Conservation (phyloP, 1,139 yeast species). For the Maudiozyma humilis region DNA sequence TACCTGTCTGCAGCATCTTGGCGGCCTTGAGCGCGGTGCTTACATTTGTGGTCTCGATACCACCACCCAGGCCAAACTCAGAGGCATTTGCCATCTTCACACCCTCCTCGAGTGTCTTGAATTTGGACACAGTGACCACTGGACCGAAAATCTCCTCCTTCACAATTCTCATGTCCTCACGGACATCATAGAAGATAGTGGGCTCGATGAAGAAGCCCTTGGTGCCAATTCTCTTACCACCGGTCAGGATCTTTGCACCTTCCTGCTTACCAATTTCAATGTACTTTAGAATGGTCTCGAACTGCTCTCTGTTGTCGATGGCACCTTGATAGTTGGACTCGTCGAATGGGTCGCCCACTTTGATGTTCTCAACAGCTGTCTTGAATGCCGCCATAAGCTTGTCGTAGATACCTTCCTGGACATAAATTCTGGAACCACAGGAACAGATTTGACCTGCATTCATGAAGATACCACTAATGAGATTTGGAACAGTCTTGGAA, state of each 20-base stretch:
- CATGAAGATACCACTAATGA: constrained; percentile 44
- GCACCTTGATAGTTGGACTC: constrained; percentile 56
- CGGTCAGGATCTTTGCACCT: constrained; percentile 53
- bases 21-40: constrained; percentile 52
- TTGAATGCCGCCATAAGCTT: constrained; percentile 44
- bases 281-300: constrained; percentile 50
- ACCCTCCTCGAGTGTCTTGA: constrained; percentile 55
- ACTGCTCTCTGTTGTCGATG: constrained; percentile 50
- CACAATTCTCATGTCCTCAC: constrained; percentile 56
- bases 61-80: constrained; percentile 66
- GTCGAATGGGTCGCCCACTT: constrained; percentile 69
- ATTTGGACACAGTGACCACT: constrained; percentile 58
- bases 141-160: constrained; percentile 82
- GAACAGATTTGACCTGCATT: constrained; percentile 68
- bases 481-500: constrained; percentile 41
- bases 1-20: constrained; percentile 60
- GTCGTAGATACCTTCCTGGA: constrained; percentile 56
- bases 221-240: constrained; percentile 49
- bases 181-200: constrained; percentile 67
- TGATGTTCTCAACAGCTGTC: constrained; percentile 57
- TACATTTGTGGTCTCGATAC: constrained; percentile 53
- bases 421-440: constrained; percentile 60
- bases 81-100: constrained; percentile 54
- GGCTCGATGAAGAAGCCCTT: constrained; percentile 73
- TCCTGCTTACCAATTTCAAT: constrained; percentile 50